Percentiles rank a stretch among this genome's conserved stretches.
Conservation (phyloP, 2,329 filamentous ascomycete species). For the Penicillium sp. region DNA sequence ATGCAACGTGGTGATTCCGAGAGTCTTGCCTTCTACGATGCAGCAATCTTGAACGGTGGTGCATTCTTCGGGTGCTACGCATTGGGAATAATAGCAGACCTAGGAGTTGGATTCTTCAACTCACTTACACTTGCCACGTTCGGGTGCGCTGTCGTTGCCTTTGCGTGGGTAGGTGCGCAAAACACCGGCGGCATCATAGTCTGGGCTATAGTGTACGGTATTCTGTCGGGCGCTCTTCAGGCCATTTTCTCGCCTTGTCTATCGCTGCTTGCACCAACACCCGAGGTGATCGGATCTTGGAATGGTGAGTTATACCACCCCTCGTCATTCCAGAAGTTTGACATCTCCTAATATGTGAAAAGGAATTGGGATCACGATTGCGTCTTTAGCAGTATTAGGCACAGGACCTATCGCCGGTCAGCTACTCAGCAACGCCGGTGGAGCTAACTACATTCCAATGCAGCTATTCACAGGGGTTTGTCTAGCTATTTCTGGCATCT, state of each 20-base stretch:
- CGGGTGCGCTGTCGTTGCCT: not conserved
- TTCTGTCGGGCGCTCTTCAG: no score
- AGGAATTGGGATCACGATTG: conserved; percentile 18
- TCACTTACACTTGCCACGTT: not conserved
- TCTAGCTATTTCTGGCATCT: no score
- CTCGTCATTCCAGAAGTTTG: no score
- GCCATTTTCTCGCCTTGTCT: no score
- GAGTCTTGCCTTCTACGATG: conserved; percentile 6
- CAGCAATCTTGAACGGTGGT: conserved; percentile 12
- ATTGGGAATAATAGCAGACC: conserved; percentile 1
- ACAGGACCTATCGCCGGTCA: conserved; percentile 16
- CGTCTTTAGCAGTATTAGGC: conserved; percentile 18
- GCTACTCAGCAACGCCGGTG: conserved; percentile 13
- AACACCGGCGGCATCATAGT: no score
- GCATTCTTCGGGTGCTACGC: conserved; percentile 3
- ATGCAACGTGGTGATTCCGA: not conserved
- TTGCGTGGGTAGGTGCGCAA: not conserved
- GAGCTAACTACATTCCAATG: conserved; percentile 15
- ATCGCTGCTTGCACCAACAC: no score
- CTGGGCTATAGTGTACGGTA: no score
- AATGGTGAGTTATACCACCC: conserved; percentile 12
- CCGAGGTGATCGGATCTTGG: conserved; percentile 16
- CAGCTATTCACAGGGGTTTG: conserved; percentile 15
- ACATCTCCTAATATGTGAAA: no score
- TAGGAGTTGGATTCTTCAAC: not conserved